Evolutionary conservation across 139 green algal species (phyloP).

Genomic region (Zygnema circumcarinatum): DNA sequence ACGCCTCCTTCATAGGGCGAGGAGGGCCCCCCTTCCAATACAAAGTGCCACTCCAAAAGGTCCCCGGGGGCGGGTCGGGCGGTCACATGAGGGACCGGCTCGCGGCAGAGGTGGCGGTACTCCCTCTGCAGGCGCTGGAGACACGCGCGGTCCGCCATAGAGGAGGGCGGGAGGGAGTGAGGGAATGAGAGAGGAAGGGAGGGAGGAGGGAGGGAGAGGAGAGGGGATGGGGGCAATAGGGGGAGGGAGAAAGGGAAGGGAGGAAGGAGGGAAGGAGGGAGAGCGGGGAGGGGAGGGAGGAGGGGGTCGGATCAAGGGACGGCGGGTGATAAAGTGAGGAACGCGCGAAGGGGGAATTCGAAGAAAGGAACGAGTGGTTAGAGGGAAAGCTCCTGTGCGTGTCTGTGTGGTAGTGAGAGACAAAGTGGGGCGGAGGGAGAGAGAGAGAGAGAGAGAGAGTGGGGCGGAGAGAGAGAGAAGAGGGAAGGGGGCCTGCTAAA

Average conservation of each 20-base stretch:
- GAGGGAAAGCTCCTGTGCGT: too few species aligned
- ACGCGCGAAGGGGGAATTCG: too few species aligned
- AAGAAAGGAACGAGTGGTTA: too few species aligned
- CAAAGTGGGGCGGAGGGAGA: too few species aligned
- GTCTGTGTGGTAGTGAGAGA: too few species aligned
- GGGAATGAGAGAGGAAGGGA: neutral
- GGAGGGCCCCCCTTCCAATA: conserved; percentile 44
- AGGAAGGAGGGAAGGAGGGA: neutral
- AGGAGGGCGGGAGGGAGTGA: neutral
- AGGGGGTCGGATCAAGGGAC: neutral
- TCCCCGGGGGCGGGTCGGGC: conserved; percentile 30
- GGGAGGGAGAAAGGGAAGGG: neutral
- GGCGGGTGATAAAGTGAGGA: neutral
- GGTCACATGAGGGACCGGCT: conserved; percentile 41
- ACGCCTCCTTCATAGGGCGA: conserved; percentile 69
- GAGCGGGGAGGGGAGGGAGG: neutral
- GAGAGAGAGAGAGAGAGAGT: too few species aligned
- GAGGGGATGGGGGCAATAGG: neutral
- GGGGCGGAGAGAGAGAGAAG: too few species aligned
- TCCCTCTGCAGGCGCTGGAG: conserved; percentile 42
- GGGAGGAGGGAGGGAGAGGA: neutral
- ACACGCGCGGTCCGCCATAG: conserved; percentile 9
- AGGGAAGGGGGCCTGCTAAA: too few species aligned
- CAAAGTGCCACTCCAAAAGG: conserved; percentile 58
- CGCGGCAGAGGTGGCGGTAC: conserved; percentile 26